Evolutionary conservation across 2,329 filamentous ascomycete species (phyloP).

Genomic region (Xylariaceae sp.): DNA sequence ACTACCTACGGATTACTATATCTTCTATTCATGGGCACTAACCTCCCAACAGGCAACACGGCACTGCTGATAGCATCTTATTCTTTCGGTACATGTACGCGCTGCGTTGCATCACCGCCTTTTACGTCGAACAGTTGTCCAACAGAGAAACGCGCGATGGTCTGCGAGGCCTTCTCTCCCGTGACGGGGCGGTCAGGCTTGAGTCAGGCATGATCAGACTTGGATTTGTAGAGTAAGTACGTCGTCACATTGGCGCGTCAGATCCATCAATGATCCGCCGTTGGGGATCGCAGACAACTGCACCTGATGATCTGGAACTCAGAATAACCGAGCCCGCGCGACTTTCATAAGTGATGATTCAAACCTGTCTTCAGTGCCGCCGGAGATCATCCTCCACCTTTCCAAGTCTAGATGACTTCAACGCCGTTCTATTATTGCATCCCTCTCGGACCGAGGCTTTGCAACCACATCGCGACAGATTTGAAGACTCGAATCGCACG

Average conservation of each 20-base stretch:
- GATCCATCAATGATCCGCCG: conserved; percentile 6
- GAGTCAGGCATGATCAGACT: conserved; percentile 1
- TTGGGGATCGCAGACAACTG: neutral
- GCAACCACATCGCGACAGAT: neutral
- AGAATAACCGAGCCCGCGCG: neutral
- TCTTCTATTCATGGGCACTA: neutral
- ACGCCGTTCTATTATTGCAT: neutral
- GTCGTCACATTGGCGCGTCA: conserved; percentile 13
- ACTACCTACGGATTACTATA: neutral
- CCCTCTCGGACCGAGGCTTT: neutral
- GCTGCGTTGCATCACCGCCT: neutral
- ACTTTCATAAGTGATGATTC: neutral
- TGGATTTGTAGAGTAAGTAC: conserved; percentile 4
- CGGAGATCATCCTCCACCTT: neutral
- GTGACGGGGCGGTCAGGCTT: conserved; percentile 1
- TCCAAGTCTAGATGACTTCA: conserved; percentile 6
- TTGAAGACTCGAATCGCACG: neutral
- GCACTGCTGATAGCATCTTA: neutral
- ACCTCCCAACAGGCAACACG: neutral
- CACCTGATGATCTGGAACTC: neutral
- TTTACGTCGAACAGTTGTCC: neutral
- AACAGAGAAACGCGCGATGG: neutral
- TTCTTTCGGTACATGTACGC: neutral
- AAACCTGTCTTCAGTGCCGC: neutral
- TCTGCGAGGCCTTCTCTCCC: neutral